Evolutionary conservation across 129 eudicot genomes (phyloP).

Genomic region (Pittosporum tobira): DNA sequence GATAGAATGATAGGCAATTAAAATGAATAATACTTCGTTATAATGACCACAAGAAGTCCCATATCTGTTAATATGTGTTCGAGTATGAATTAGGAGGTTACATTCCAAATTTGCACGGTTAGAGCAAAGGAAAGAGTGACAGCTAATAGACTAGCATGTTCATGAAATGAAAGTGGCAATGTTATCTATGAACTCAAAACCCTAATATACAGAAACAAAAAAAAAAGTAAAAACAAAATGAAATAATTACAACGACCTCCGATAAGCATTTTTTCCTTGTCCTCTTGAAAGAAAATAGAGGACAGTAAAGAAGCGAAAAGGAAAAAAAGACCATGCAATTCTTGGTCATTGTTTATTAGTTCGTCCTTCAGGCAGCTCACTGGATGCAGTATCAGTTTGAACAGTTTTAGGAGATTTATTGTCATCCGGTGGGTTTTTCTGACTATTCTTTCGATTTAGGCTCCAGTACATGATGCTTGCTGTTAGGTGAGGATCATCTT

Average conservation of each 20-base stretch:
- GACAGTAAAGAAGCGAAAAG: conserved; percentile 9
- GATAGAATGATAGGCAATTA: too few species aligned
- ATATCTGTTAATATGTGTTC: too few species aligned
- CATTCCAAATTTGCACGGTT: too few species aligned
- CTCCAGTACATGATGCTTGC: conserved; percentile 97
- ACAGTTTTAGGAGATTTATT: conserved; percentile 14
- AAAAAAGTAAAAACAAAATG: too few species aligned
- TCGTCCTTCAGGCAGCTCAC: neutral
- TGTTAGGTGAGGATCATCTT: conserved; percentile 69
- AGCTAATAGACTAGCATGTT: too few species aligned
- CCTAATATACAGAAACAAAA: conserved; percentile 21
- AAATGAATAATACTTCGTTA: too few species aligned
- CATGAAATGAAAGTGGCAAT: too few species aligned
- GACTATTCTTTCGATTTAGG: conserved; percentile 40
- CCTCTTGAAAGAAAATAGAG: conserved; percentile 17
- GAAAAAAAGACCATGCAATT: neutral
- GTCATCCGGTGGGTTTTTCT: conserved; percentile 13
- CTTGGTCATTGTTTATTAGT: conserved; percentile 15
- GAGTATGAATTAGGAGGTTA: too few species aligned
- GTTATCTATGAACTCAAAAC: conserved; percentile 6
- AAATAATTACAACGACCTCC: conserved; percentile 24
- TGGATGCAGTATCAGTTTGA: conserved; percentile 16
- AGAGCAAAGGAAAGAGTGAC: too few species aligned
- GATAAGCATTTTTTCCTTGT: neutral
- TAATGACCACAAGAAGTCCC: too few species aligned